These are phyloP conservation scores for Metroxylon sagu DNA, from an alignment of 176 grass and related monocot species.

Conservation along the genomic window DNA sequence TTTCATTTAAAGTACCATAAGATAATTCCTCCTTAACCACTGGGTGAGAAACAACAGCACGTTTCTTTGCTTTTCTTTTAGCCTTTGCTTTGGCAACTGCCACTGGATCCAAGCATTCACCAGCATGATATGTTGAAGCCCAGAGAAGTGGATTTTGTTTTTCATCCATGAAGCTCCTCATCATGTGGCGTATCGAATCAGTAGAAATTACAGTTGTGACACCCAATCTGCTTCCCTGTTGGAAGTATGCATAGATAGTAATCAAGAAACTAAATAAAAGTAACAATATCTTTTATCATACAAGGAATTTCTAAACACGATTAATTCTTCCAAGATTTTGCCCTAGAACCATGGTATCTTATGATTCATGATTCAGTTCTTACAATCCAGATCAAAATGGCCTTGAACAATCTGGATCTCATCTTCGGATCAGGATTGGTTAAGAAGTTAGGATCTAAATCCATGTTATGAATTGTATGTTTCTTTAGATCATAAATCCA, in stretches of 20 bases:
- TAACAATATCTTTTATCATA: too few species aligned
- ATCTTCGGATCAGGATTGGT: too few species aligned
- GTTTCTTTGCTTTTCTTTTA: slow-evolving; percentile 75
- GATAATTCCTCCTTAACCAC: slow-evolving; percentile 24
- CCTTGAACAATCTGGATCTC: too few species aligned
- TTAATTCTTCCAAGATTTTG: too few species aligned
- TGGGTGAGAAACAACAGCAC: slow-evolving; percentile 28
- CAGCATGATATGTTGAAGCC: slow-evolving; percentile 96
- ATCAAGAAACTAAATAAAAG: too few species aligned
- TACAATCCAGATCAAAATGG: too few species aligned
- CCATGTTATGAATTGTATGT: too few species aligned
- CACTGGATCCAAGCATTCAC: slow-evolving; percentile 71
- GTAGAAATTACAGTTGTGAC: slow-evolving; percentile 89
- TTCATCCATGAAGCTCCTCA: slow-evolving; percentile 81
- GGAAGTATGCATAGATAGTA: not conserved
- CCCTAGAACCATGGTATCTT: too few species aligned
- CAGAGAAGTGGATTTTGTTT: slow-evolving; percentile 83
- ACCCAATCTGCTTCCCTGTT: slow-evolving; percentile 73
- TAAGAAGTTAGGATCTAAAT: too few species aligned
- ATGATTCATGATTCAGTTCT: too few species aligned
- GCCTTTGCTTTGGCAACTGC: slow-evolving; percentile 73
- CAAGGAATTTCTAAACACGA: too few species aligned
- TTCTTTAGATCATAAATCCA: too few species aligned
- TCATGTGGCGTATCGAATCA: slow-evolving; percentile 96
- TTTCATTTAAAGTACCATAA: slow-evolving; percentile 37